Base-by-base conservation (phyloP, 352 stramenopile genomes). In the Phytopythium litorale region DNA sequence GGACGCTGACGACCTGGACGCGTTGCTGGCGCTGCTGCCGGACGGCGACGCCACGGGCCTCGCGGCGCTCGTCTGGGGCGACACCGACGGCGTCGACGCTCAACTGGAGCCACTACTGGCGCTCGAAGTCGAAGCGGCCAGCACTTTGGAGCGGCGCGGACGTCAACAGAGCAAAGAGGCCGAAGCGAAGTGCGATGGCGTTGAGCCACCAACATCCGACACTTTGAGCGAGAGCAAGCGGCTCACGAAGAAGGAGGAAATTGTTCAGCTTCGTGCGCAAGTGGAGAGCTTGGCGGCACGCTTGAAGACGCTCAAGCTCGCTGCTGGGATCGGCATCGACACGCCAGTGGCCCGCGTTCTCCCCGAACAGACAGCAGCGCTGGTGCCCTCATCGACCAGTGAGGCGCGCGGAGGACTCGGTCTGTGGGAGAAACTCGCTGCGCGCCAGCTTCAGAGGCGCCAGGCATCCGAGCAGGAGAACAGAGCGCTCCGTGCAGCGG, bases 1-100 rank as follows among this genome's bases (percentile, higher is more conserved):
- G 32, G 52, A 58, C 8, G 33, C n/a, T 19, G n/a, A 11, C 32
- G 35, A 16, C 4, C 3, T 58, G 7, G 52, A 46, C 32, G 52
- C 33, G 19, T 35, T 58, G 52, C 32, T 48, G 33, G 33, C 52
- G 52, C 18, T 58, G 7, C 35, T 58, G 52, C 11, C 52, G 33
- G 30, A 58, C 1, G 52, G 1, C 19, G 35, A 43, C 18, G 19
- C 8, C 32, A 19, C 11, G 9, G 21, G 0, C 5, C 30, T 25
- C 15, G 12, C 28, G 28, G n/a, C 42, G 30, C 15, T 25, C 28
- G 30, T 16, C 7, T 16, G 50, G 13, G 30, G 7, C 3, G 50
- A 37, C 16, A 15, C 1, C 12, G 50, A 37, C 3, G n/a, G 50
- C 33, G 13, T 21, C 3, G 23, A n/a, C n/a, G 25, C 7, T 11